Evolutionary conservation across 108 stramenopile species (phyloP), one percentile per base, ranked within the genome.

Genomic region (Discostella stelligeroides): DNA sequence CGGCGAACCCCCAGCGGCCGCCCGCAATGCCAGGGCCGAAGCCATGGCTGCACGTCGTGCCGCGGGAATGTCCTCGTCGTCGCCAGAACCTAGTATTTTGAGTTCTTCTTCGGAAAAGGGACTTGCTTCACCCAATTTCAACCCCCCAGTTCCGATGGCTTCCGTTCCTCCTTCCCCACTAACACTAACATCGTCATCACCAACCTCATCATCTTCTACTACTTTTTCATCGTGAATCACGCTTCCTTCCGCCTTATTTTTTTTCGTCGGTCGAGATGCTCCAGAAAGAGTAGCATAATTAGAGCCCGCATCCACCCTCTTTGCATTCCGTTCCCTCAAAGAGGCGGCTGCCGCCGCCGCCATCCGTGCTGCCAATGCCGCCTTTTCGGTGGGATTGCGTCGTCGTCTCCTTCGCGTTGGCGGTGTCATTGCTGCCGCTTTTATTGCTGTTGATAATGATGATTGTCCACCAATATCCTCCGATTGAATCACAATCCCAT

Each of bases 41-140:
- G 76, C 76, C 64, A 78, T 78, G 0, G 76, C 76, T 10, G 76
- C 76, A 24, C 76, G 68, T 56, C 70, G 70, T 30, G 76, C 68
- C 6, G 76, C 76, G 29, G 76, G 76, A 21, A 78, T 78, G 40
- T 78, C 76, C 53, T 78, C 76, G 40, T 78, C 74, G 54, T 64
- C 53, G 10, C 63, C 72, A 14, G 63, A 64, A 47, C 72, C 55
- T 0, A 56, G 37, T 56, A 25, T 64, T 58, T 56, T 55, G 4
- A 64, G n/a, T 55, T 67, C 66, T 28, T 67, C 54, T 27, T 42
- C 53, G 27, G 53, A 55, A 23, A 67, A 29, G 24, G 66, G 27
- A 21, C 27, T 41, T 28, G 53, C 53, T 15, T 20, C 57, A n/a
- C 28, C 14, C 14, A 7, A 11, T 20, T n/a, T 1, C 0, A 9